phyloP scores from a whole-genome alignment of 2,329 filamentous ascomycete species.

The Penicillium sp. region DNA sequence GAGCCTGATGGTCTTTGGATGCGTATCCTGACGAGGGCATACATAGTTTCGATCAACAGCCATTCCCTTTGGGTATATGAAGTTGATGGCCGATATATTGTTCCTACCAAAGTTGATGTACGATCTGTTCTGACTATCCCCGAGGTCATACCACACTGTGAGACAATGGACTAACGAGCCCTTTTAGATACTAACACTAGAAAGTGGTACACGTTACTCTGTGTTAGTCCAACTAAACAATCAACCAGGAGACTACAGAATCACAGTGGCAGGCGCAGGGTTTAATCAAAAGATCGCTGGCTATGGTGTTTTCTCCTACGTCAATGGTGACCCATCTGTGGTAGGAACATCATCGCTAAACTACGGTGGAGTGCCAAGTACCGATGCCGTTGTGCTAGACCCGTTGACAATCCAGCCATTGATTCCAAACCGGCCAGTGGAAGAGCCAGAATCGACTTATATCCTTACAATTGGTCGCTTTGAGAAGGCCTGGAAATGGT shows the following conservation, averaged over 20 bases:
- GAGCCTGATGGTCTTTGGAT: neutral
- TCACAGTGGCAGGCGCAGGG: neutral
- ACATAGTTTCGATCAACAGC: conserved; percentile 8
- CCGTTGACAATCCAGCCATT: neutral
- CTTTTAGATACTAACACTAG: neutral
- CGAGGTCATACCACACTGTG: neutral
- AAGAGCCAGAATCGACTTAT: neutral
- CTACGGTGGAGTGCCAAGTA: neutral
- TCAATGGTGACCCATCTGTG: neutral
- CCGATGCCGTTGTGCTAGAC: neutral
- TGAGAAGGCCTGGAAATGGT: conserved; percentile 7
- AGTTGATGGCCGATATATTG: conserved; percentile 6
- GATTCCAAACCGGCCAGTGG: neutral
- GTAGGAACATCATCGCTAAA: neutral
- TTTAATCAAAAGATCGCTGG: conserved; percentile 5
- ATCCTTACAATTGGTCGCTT: neutral
- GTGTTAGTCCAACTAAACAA: conserved; percentile 3
- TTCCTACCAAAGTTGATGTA: conserved; percentile 1
- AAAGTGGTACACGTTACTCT: conserved; percentile 1
- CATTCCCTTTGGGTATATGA: conserved; percentile 10
- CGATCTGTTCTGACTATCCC: neutral
- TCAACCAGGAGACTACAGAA: neutral
- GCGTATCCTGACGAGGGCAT: neutral
- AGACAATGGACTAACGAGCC: neutral
- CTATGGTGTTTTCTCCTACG: neutral